Evolutionary conservation across 1,139 yeast species (phyloP), one percentile per base, ranked within the genome.

Genomic region (Candida dubliniensis): DNA sequence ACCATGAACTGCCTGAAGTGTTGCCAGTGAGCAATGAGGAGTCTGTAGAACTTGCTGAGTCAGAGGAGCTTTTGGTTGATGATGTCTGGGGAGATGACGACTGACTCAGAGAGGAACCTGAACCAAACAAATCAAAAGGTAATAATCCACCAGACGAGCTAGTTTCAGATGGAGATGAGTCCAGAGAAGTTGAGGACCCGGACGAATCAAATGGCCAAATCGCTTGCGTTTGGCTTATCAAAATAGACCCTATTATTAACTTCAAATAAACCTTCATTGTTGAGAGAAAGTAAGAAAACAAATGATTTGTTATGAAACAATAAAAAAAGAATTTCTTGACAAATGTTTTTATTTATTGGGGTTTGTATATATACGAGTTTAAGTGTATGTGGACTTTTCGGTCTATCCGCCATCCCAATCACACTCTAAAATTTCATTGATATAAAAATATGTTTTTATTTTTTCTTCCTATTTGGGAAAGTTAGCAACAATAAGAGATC

Each of bases 161-260:
- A 13, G 46, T 34, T 11, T 23, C 40, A 26, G 48, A 29, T 12
- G 47, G 11, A 9, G 40, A 25, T 9, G 33, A 8, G 1, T 41
- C 14, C 4, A 36, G 26, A 8, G 33, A 31, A 8, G 41, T 14
- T 7, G 39, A 32, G 4, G 37, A 23, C n/a, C 14, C 25, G 4
- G 36, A 42, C 2, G 43, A 40, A 36, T 47, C 50, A 38, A 47
- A 47, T 8, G 50, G 50, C 50, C 50, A 47, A 13, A 47, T 34
- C 14, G 43, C 50, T n/a, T 36, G 27, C 1, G 39, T 12, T 30
- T 36, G 33, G 12, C 12, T 11, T 11, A 15, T n/a, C 4, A 23
- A 12, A 29, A 36, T 13, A 18, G 30, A 12, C 23, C 15, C 34
- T 30, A 36, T 27, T 30, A 36, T 26, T 18, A 36, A 15, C n/a